Evolutionary conservation across 2,329 filamentous ascomycete genomes (phyloP).

Genomic region (Aspergillus versicolor): DNA sequence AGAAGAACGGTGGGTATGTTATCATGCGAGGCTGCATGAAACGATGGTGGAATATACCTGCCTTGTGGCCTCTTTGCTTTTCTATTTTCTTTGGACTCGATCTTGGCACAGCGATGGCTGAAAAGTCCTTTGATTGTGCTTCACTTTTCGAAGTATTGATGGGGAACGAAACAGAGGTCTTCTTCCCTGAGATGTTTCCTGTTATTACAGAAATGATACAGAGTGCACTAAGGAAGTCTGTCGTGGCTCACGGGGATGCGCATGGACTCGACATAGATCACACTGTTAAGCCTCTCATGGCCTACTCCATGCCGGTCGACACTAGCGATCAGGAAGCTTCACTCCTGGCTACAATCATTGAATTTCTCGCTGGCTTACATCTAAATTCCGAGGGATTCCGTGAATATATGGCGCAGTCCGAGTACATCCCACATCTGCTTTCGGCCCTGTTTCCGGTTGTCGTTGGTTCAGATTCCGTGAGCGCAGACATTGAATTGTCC

Average conservation of each 20-base stretch:
- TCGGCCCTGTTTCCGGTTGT: constrained; percentile 82
- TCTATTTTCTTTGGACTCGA: constrained; percentile 85
- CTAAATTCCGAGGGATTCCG: constrained; percentile 73
- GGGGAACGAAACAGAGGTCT: constrained; percentile 61
- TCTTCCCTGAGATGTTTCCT: constrained; percentile 73
- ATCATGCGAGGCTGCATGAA: constrained; percentile 81
- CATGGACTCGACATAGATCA: constrained; percentile 5
- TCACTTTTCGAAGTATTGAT: constrained; percentile 72
- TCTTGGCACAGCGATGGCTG: constrained; percentile 70
- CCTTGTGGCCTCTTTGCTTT: constrained; percentile 84
- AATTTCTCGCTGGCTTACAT: constrained; percentile 78
- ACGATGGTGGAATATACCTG: constrained; percentile 83
- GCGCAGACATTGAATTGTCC: constrained; percentile 81
- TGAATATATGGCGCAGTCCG: constrained; percentile 76
- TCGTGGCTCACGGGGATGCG: constrained; percentile 57
- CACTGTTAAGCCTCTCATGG: constrained; percentile 14
- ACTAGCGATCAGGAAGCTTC: constrained; percentile 57
- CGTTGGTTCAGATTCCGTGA: constrained; percentile 80
- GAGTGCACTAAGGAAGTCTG: constrained; percentile 69
- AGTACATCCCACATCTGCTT: constrained; percentile 77
- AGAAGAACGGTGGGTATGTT: constrained; percentile 82
- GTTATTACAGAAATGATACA: constrained; percentile 86
- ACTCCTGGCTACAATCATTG: constrained; percentile 72
- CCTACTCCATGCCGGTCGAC: constrained; percentile 13
- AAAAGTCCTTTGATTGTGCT: constrained; percentile 70